A percentile compares a stretch with the other conserved stretches of the same genome.
phyloP scores from a whole-genome alignment of 129 eudicot species.

The Helichrysum umbraculigerum region DNA sequence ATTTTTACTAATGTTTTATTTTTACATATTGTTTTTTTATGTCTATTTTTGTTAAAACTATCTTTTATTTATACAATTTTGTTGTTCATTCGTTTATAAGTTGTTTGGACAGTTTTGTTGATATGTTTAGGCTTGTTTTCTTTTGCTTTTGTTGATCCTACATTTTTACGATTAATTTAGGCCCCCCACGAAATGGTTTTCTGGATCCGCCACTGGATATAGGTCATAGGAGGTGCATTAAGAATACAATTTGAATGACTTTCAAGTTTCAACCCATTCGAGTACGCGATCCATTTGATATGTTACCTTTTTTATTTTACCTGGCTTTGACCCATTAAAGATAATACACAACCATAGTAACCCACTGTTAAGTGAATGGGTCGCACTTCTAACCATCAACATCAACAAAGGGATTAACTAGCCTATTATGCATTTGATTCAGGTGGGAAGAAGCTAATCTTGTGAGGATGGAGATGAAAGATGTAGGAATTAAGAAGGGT shows the following conservation, averaged over 20 bases:
- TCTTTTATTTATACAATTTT: too few relatives aligned
- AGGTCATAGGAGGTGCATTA: neutral
- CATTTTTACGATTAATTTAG: too few relatives aligned
- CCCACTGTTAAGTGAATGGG: neutral
- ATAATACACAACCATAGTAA: neutral
- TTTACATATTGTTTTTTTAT: too few relatives aligned
- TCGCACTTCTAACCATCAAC: neutral
- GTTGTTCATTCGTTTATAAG: too few relatives aligned
- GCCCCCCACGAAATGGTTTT: too few relatives aligned
- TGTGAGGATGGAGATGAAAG: constrained; percentile 81
- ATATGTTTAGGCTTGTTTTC: too few relatives aligned
- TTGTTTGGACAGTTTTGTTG: too few relatives aligned
- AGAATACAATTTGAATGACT: neutral
- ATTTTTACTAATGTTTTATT: too few relatives aligned
- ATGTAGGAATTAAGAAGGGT: constrained; percentile 70
- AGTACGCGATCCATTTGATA: neutral
- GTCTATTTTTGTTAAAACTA: too few relatives aligned
- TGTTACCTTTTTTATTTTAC: neutral
- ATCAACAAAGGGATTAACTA: neutral
- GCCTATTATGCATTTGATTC: constrained; percentile 5
- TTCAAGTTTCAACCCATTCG: neutral
- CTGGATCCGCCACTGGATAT: too few relatives aligned
- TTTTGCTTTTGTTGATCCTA: too few relatives aligned
- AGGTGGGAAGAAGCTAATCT: constrained; percentile 86
- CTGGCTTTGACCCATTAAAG: neutral